phyloP scores from a whole-genome alignment of 352 stramenopile genomes.

The Pythium sukuiense region DNA sequence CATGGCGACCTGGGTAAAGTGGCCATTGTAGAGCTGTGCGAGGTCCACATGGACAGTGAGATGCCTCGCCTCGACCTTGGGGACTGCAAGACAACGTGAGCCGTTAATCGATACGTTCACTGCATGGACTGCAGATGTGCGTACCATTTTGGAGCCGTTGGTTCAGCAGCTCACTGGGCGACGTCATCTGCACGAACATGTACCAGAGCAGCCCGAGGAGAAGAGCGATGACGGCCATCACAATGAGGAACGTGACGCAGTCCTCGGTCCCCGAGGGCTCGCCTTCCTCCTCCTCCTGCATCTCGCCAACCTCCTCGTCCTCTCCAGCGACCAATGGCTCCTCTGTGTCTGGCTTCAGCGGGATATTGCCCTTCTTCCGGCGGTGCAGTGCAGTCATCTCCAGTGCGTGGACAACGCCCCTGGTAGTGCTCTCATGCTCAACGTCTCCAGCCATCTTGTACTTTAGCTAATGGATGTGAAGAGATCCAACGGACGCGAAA shows the following conservation, averaged over 20 bases:
- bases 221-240: slow-evolving; percentile 17
- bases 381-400: slow-evolving; percentile 3
- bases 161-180: slow-evolving; percentile 13
- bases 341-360: not conserved
- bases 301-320: slow-evolving; percentile 9
- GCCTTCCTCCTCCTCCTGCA: not conserved
- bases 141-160: slow-evolving; percentile 23
- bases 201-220: slow-evolving; percentile 26
- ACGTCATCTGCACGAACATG: slow-evolving; percentile 22
- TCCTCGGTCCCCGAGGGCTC: slow-evolving; percentile 10
- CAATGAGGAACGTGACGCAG: slow-evolving; percentile 21
- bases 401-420: slow-evolving; percentile 11
- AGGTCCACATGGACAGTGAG: slow-evolving; percentile 35
- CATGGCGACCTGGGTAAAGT: slow-evolving; percentile 29
- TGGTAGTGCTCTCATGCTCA: not conserved
- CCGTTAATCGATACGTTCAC: not conserved
- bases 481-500: slow-evolving; percentile 21
- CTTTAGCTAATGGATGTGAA: not conserved
- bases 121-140: not conserved
- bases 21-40: slow-evolving; percentile 39
- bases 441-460: not conserved
- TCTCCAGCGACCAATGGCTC: not conserved
- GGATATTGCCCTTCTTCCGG: not conserved
- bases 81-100: slow-evolving; percentile 10
- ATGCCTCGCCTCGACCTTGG: slow-evolving; percentile 39